These are phyloP conservation scores for Talinum fruticosum DNA, from an alignment of 148 eudicot species.

Conservation along the genomic window DNA sequence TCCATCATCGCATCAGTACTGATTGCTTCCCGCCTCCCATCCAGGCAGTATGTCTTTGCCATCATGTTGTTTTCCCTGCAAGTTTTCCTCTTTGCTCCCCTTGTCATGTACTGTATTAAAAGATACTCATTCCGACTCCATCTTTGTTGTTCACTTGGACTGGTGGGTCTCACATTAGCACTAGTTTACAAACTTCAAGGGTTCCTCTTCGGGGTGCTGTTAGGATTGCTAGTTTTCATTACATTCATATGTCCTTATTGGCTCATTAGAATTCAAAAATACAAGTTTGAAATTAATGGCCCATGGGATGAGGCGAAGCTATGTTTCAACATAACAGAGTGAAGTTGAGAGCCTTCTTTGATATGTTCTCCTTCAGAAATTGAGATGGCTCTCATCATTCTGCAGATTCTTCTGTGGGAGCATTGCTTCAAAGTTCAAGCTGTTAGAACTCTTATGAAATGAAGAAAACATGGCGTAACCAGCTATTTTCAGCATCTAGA, in stretches of 20 bases:
- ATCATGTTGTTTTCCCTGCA: constrained; percentile 78
- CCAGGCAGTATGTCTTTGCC: constrained; percentile 86
- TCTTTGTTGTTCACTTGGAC: constrained; percentile 56
- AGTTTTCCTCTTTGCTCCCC: constrained; percentile 88
- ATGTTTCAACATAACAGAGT: constrained; percentile 76
- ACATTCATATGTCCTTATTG: constrained; percentile 85
- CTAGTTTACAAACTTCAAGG: constrained; percentile 51
- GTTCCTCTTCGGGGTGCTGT: constrained; percentile 56
- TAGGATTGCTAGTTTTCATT: constrained; percentile 59
- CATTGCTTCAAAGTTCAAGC: not conserved
- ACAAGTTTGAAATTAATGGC: constrained; percentile 93
- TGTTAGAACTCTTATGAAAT: no score
- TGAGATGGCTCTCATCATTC: not conserved
- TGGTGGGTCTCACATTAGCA: constrained; percentile 57
- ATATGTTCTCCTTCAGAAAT: not conserved
- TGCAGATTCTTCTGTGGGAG: not conserved
- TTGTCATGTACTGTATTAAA: constrained; percentile 68
- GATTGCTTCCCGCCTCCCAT: constrained; percentile 93
- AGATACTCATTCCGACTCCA: constrained; percentile 71
- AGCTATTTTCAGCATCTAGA: not conserved
- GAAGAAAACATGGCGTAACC: no score
- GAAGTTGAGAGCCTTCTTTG: constrained; percentile 14
- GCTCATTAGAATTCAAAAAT: constrained; percentile 86
- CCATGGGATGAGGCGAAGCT: constrained; percentile 99
- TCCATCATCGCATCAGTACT: constrained; percentile 94